These are phyloP conservation scores for Lagenidium giganteum DNA, from an alignment of 352 stramenopile genomes.

Conservation along the genomic window DNA sequence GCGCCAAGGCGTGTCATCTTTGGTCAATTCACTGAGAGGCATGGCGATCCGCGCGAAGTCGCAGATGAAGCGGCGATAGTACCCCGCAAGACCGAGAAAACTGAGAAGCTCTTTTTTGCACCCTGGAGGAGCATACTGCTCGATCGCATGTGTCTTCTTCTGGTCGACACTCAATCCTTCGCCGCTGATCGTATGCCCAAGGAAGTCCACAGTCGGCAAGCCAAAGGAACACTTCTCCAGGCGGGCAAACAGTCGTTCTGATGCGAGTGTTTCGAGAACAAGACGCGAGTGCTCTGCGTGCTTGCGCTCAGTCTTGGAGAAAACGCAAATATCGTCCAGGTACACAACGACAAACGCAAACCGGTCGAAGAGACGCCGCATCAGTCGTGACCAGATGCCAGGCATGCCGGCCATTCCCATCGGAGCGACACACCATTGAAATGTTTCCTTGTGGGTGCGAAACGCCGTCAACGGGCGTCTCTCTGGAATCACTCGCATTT, in stretches of 20 bases:
- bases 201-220: constrained; percentile 13
- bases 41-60: constrained; percentile 14
- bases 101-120: constrained; percentile 15
- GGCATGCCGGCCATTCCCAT: constrained; percentile 36
- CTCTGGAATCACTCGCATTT: constrained; percentile 10
- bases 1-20: constrained; percentile 10
- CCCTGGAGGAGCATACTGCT: constrained; percentile 3
- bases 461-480: constrained; percentile 28
- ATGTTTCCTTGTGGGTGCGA: constrained; percentile 21
- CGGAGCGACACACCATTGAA: constrained; percentile 36
- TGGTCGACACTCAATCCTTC: constrained; percentile 16
- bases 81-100: constrained; percentile 21
- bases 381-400: constrained; percentile 28
- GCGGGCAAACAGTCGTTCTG: constrained; percentile 16
- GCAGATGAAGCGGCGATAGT: constrained; percentile 25
- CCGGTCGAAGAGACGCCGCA: constrained; percentile 24
- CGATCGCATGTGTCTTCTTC: constrained; percentile 20
- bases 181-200: constrained; percentile 18
- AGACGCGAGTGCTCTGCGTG: constrained; percentile 15
- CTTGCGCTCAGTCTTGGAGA: constrained; percentile 13
- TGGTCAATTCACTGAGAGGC: constrained; percentile 18
- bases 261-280: constrained; percentile 16
- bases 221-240: constrained; percentile 23
- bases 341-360: constrained; percentile 30
- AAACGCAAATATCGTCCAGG: constrained; percentile 32